Base-by-base conservation (phyloP, 768 basidiomycete species). In the Lactarius evosmus region DNA sequence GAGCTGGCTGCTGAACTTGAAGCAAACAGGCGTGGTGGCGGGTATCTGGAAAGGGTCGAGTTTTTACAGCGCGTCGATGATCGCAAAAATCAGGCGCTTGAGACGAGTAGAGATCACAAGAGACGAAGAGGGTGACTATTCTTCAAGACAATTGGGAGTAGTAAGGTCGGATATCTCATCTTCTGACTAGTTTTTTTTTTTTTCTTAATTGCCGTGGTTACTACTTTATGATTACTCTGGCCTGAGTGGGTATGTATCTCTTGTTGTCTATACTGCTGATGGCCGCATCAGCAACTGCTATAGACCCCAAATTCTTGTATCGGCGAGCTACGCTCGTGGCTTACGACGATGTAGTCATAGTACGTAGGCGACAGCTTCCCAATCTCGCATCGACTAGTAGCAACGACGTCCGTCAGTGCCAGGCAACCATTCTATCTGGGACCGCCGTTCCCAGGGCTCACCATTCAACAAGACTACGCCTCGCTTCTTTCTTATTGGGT, bases 31-130 rank as follows among this genome's bases (percentile, higher is more conserved):
- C 82, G 86, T 46, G 83, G 85, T 0, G 91, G 89, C 9, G 90
- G 92, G 0, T 95, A 89, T 74, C 76, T 95, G 22, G 92, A 91
- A 68, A 93, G 89, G 75, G 84, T 92, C 33, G 91, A 93, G 41
- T 95, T 94, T 70, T 74, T 95, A 69, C 77, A 86, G 63, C 77
- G 93, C 52, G 92, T 94, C 0, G 87, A 85, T 34, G 85, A 85
- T 54, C 79, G 89, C 65, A 86, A 82, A 73, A 89, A 89, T 52
- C 84, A 85, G 55, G 80, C 77, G 1, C 71, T 88, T 8, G 88
- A 90, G 50, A 76, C 80, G 12, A 80, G 75, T 66, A 85, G 83
- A 69, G 71, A 77, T 58, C 80, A 71, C 51, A 89, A 89, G 71
- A 80, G 89, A 11, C 58, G 60, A 33, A 53, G 66, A 52, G 58